phyloP scores from a whole-genome alignment of 2,329 filamentous ascomycete species.

The Magnaporthiopsis poae region DNA sequence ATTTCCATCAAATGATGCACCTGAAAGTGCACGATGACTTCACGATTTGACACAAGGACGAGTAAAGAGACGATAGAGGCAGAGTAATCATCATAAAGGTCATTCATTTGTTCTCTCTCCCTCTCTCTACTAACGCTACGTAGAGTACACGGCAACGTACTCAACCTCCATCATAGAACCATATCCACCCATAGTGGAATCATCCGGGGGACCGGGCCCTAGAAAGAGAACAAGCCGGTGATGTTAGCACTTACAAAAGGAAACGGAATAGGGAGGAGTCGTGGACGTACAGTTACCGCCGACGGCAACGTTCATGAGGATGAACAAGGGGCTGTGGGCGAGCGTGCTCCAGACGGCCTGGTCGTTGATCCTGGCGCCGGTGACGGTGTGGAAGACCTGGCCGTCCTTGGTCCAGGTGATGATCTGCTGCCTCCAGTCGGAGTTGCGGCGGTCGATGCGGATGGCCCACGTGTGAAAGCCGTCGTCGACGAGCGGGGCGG shows the following conservation, averaged over 20 bases:
- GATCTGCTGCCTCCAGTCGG: constrained; percentile 34
- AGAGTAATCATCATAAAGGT: background rate
- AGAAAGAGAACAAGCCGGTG: background rate
- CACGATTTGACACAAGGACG: background rate
- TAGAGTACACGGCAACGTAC: constrained; percentile 30
- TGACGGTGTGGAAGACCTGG: constrained; percentile 31
- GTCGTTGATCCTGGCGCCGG: constrained; percentile 30
- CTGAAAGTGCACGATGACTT: too few species aligned
- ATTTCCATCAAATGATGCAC: too few species aligned
- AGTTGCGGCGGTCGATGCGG: constrained; percentile 33
- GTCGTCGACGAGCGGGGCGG: constrained; percentile 31
- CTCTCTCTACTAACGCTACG: constrained; percentile 2
- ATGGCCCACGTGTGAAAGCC: constrained; percentile 40
- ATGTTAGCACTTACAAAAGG: background rate
- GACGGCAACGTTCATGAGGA: constrained; percentile 39
- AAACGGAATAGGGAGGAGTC: background rate
- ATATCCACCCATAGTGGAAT: constrained; percentile 25
- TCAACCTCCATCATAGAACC: constrained; percentile 31
- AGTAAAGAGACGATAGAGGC: background rate
- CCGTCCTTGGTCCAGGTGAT: constrained; percentile 42
- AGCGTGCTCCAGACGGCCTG: constrained; percentile 35
- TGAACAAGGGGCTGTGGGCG: constrained; percentile 31
- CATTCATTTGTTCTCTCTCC: background rate
- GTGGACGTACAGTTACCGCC: constrained; percentile 29
- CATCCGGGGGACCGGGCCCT: constrained; percentile 25